phyloP scores from a whole-genome alignment of 805 yeast genomes.

The Millerago galiae region DNA sequence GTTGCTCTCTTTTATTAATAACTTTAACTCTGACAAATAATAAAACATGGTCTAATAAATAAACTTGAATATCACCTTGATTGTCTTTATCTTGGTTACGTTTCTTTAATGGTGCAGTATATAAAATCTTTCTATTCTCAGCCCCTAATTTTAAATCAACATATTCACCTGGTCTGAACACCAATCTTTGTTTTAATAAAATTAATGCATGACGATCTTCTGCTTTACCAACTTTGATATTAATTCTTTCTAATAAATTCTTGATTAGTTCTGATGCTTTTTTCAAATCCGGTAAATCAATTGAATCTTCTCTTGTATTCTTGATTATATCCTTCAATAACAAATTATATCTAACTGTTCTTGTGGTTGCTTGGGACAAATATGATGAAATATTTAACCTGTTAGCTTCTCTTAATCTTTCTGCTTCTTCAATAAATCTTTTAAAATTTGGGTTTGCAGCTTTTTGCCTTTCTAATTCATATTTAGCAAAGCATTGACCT shows the following conservation, averaged over 20 bases:
- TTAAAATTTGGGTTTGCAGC: conserved; percentile 86
- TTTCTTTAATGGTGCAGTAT: conserved; percentile 70
- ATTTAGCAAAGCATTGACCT: conserved; percentile 89
- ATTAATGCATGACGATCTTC: conserved; percentile 88
- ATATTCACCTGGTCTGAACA: conserved; percentile 75
- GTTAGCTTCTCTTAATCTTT: conserved; percentile 75
- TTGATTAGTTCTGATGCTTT: conserved; percentile 72
- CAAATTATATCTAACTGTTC: conserved; percentile 92
- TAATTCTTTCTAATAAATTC: conserved; percentile 62
- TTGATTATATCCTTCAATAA: conserved; percentile 78
- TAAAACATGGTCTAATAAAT: conserved; percentile 82
- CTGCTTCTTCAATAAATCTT: conserved; percentile 88
- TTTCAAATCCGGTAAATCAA: conserved; percentile 46
- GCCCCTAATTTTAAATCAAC: conserved; percentile 81
- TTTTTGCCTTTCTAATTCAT: conserved; percentile 91
- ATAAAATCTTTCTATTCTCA: conserved; percentile 72
- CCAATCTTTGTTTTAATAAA: conserved; percentile 77
- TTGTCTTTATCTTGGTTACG: conserved; percentile 67
- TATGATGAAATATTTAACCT: conserved; percentile 90
- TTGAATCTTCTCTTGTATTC: conserved; percentile 73
- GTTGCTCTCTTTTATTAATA: conserved; percentile 85
- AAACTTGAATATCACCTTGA: conserved; percentile 77
- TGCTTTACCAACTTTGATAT: conserved; percentile 87
- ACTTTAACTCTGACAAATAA: conserved; percentile 80
- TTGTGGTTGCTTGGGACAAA: conserved; percentile 88